Conservation (phyloP, 352 stramenopile genomes). For the Phytophthora europaea region DNA sequence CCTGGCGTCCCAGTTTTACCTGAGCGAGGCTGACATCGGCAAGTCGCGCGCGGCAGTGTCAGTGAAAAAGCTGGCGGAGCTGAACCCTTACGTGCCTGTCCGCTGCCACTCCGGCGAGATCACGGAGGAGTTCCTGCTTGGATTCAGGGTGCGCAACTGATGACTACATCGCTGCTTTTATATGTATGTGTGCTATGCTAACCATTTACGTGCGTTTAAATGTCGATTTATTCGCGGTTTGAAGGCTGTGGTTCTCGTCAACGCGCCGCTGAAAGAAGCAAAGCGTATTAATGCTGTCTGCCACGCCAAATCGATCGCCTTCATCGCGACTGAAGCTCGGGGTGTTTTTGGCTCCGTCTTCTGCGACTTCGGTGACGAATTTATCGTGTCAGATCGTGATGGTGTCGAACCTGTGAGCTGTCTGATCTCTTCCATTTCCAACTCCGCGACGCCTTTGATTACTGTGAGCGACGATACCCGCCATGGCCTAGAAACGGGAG, state of each 20-base stretch:
- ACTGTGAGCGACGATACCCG: constrained; percentile 98
- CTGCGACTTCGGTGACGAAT: constrained; percentile 98
- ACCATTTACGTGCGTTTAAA: not conserved
- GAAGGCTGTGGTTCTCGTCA: constrained; percentile 89
- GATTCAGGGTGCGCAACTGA: constrained; percentile 62
- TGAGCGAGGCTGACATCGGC: constrained; percentile 90
- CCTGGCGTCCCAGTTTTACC: constrained; percentile 97
- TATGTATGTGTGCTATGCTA: not conserved
- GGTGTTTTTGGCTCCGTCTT: constrained; percentile 98
- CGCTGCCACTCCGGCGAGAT: constrained; percentile 71
- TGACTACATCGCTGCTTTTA: not conserved
- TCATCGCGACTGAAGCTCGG: constrained; percentile 93
- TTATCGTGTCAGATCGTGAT: constrained; percentile 95
- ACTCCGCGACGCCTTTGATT: constrained; percentile 85
- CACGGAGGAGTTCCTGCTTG: constrained; percentile 71
- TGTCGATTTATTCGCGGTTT: not conserved
- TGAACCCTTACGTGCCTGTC: constrained; percentile 98
- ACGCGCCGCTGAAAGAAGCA: constrained; percentile 75
- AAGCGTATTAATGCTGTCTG: constrained; percentile 88
- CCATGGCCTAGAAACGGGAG: constrained; percentile 97
- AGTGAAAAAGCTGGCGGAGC: constrained; percentile 92
- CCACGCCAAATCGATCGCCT: constrained; percentile 87
- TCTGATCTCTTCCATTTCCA: constrained; percentile 95
- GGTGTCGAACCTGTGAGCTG: constrained; percentile 94
- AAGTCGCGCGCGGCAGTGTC: constrained; percentile 89